These are phyloP conservation scores for Sarocladium oryzae DNA, from an alignment of 2,329 filamentous ascomycete genomes.

Conservation along the genomic window DNA sequence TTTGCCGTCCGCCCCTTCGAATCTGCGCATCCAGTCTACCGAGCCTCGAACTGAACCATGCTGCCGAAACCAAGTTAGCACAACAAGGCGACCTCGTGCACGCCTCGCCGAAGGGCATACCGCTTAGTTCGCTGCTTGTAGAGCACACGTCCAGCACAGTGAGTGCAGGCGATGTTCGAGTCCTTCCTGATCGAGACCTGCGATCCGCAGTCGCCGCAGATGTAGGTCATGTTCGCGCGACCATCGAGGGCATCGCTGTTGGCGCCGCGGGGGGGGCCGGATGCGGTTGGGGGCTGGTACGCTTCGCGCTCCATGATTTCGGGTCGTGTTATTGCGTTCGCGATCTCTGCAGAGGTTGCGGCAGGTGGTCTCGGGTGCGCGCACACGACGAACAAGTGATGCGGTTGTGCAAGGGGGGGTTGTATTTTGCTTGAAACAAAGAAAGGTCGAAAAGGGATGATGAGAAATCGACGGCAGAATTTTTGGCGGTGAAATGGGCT, in stretches of 20 bases:
- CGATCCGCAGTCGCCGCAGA: conserved; percentile 38
- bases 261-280: conserved; percentile 35
- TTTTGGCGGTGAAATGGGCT: neutral
- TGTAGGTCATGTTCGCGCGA: conserved; percentile 31
- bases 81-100: no score
- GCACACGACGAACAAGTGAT: no score
- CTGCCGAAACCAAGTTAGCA: conserved; percentile 38
- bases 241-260: conserved; percentile 32
- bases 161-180: conserved; percentile 42
- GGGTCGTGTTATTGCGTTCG: neutral
- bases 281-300: conserved; percentile 64
- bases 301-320: conserved; percentile 62
- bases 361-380: no score
- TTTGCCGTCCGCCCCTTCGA: neutral
- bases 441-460: neutral
- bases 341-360: neutral
- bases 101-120: no score
- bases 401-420: neutral
- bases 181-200: conserved; percentile 35
- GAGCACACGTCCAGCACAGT: conserved; percentile 85
- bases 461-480: conserved; percentile 10
- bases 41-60: conserved; percentile 98
- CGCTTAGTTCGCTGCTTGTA: conserved; percentile 98
- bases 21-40: conserved; percentile 45
- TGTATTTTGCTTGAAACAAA: neutral